Percentiles rank a stretch among this genome's conserved stretches.
Evolutionary conservation across 352 stramenopile genomes (phyloP).

Genomic region (Blastocystis sp.): DNA sequence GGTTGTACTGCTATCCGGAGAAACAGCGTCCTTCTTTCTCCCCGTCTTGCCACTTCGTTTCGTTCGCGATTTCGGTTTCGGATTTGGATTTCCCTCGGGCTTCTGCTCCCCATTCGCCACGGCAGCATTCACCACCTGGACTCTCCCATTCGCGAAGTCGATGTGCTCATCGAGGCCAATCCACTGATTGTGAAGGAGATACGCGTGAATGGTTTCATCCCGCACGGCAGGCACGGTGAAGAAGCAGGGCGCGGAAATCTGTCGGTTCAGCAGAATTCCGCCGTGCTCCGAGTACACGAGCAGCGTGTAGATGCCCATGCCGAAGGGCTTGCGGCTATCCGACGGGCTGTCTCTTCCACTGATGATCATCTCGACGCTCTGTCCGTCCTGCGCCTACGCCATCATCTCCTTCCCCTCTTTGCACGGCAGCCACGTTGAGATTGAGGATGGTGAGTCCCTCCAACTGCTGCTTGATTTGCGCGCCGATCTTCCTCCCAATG

Average conservation of each 20-base stretch:
- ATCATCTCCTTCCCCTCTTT: neutral
- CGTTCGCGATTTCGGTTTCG: neutral
- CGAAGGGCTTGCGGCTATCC: neutral
- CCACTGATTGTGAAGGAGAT: conserved; percentile 45
- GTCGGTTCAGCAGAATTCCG: neutral
- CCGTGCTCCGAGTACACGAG: neutral
- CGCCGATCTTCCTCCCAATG: conserved; percentile 2
- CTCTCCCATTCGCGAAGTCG: neutral
- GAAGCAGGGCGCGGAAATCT: neutral
- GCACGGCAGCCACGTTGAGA: neutral
- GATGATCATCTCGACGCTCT: neutral
- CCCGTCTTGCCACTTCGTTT: neutral
- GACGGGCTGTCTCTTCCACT: neutral
- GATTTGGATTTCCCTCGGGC: neutral
- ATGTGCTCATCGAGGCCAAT: conserved; percentile 37
- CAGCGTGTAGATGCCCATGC: conserved; percentile 36
- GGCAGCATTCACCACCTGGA: neutral
- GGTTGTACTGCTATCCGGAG: neutral
- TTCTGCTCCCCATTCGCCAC: neutral
- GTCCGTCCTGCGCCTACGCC: neutral
- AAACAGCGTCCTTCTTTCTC: neutral
- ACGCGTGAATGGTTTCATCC: neutral
- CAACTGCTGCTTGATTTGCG: conserved; percentile 23
- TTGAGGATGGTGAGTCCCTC: neutral
- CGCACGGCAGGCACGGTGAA: neutral